Base-by-base conservation (phyloP, 768 basidiomycete species). In the Amanita pallidorosea region DNA sequence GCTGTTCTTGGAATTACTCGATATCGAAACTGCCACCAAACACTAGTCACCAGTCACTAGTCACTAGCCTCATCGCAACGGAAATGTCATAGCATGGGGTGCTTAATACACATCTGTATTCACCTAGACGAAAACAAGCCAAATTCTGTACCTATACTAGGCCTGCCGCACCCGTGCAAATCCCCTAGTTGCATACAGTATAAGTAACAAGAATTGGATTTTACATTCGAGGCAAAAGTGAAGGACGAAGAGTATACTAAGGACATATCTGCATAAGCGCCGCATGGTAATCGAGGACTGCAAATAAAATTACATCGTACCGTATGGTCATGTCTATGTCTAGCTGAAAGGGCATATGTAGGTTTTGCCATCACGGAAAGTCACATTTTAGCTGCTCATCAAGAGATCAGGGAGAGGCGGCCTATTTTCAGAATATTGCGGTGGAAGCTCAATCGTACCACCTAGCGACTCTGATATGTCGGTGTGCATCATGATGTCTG, bases 351-450 rank as follows among this genome's bases (percentile, higher is more conserved):
- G n/a, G n/a, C n/a, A n/a, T n/a, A n/a, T 11, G 17, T 9, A 46
- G 5, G 8, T n/a, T 20, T 20, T 9, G 12, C 29, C 3, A 25
- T 25, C 23, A 49, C 8, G 34, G 22, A 5, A 31, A 44, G 33
- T 49, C 47, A n/a, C n/a, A n/a, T n/a, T n/a, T n/a, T n/a, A n/a
- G n/a, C 7, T 17, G 12, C 18, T 23, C 37, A 44, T 38, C 18
- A 20, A 53, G 52, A 65, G 35, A 7, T 58, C 61, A 9, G 58
- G 61, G 27, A 64, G 60, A 31, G 61, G 62, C 15, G 56, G 56
- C 33, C 61, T 57, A 22, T 57, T 52, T 37, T 59, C 66, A 23
- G 63, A 62, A 33, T 67, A 67, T 49, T 60, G 60, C 15, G 66
- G 66, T 13, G 66, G 66, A n/a, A 64, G 43, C 31, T 66, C 64